phyloP scores from a whole-genome alignment of 768 basidiomycete species.

The Kondoa subrosea region DNA sequence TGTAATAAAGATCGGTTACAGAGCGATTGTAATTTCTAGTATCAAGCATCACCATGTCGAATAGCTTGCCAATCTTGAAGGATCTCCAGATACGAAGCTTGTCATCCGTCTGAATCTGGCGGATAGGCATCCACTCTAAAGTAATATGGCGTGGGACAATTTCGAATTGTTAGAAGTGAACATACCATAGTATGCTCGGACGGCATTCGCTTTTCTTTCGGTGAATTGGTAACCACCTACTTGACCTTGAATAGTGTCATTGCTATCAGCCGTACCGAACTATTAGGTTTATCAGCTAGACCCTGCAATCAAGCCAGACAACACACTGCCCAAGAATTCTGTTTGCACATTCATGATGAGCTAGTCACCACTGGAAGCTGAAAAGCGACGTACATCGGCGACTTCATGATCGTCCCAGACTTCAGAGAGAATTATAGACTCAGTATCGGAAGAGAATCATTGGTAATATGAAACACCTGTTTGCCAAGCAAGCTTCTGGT shows the following conservation, averaged over 20 bases:
- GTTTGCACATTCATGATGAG: neutral
- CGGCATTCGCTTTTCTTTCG: slow-evolving; percentile 45
- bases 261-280: slow-evolving; percentile 43
- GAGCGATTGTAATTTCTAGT: slow-evolving; percentile 47
- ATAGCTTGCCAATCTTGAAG: slow-evolving; percentile 48
- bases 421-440: neutral
- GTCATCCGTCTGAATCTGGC: slow-evolving; percentile 43
- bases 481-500: slow-evolving; percentile 43
- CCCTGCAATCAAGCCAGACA: too few species aligned
- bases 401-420: neutral
- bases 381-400: neutral
- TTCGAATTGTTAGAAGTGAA: slow-evolving; percentile 5
- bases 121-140: slow-evolving; percentile 44
- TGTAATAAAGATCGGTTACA: slow-evolving; percentile 45
- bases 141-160: slow-evolving; percentile 18
- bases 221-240: slow-evolving; percentile 41
- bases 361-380: neutral
- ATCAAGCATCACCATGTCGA: slow-evolving; percentile 48
- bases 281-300: slow-evolving; percentile 41
- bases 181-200: slow-evolving; percentile 43
- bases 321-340: too few species aligned
- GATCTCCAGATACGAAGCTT: slow-evolving; percentile 48
- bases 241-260: slow-evolving; percentile 36
- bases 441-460: neutral
- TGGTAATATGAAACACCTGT: slow-evolving; percentile 35